Evolutionary conservation across 345 rosid genomes (phyloP).

Genomic region (Bretschneidera sinensis): DNA sequence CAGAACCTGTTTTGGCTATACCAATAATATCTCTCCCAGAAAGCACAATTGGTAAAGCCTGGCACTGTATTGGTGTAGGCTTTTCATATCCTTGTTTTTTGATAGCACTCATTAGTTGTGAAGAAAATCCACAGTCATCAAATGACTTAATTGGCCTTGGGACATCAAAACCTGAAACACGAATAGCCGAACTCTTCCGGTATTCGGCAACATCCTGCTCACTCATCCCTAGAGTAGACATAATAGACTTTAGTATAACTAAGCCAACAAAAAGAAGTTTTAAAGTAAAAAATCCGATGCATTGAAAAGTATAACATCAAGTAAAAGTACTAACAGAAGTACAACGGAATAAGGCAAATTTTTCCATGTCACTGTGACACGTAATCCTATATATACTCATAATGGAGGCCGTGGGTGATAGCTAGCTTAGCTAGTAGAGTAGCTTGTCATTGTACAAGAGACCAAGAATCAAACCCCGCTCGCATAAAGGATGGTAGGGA

Average conservation of each 20-base stretch:
- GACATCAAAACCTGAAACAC: constrained; percentile 93
- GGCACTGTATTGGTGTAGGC: constrained; percentile 87
- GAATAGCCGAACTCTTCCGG: constrained; percentile 66
- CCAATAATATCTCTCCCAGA: constrained; percentile 95
- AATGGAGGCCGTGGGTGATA: too few relatives aligned
- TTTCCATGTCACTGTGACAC: too few relatives aligned
- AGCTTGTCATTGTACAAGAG: too few relatives aligned
- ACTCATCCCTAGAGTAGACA: constrained; percentile 50
- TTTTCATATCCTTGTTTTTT: constrained; percentile 83
- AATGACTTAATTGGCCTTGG: constrained; percentile 76
- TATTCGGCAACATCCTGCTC: constrained; percentile 73
- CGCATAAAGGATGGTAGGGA: too few relatives aligned
- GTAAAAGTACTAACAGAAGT: constrained; percentile 2
- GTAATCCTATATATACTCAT: not conserved
- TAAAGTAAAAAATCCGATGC: not conserved
- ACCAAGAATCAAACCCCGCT: too few relatives aligned
- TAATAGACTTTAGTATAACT: not conserved
- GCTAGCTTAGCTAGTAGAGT: too few relatives aligned
- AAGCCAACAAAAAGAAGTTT: not conserved
- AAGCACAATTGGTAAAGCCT: constrained; percentile 78
- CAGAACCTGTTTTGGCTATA: constrained; percentile 98
- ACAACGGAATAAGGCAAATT: too few relatives aligned
- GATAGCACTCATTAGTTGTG: constrained; percentile 77
- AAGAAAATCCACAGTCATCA: constrained; percentile 81
- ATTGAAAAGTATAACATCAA: not conserved